phyloP scores from a whole-genome alignment of 2,329 filamentous ascomycete genomes.

The Aspergillus sp. region DNA sequence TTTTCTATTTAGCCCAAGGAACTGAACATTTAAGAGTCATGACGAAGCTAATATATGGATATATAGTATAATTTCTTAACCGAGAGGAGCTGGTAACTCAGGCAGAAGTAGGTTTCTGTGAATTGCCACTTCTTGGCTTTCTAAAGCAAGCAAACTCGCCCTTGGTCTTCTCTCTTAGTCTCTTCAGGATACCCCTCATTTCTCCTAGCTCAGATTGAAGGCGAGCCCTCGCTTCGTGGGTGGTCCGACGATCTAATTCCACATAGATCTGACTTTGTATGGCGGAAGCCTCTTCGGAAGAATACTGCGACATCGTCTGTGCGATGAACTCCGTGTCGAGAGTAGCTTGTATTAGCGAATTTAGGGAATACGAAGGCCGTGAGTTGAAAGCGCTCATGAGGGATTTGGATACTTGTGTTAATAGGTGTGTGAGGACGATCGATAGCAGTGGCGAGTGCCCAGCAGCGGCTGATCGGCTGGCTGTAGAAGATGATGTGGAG shows the following conservation, averaged over 20 bases:
- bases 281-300: slow-evolving; percentile 76
- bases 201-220: slow-evolving; percentile 86
- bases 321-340: slow-evolving; percentile 96
- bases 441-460: slow-evolving; percentile 64
- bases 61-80: background rate
- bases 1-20: background rate
- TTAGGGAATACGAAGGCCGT: slow-evolving; percentile 68
- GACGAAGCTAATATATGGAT: background rate
- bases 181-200: slow-evolving; percentile 85
- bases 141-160: slow-evolving; percentile 87
- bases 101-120: slow-evolving; percentile 19
- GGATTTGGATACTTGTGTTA: slow-evolving; percentile 76
- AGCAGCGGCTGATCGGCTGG: slow-evolving; percentile 71
- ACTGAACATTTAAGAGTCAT: background rate
- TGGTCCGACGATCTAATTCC: slow-evolving; percentile 83
- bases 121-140: slow-evolving; percentile 52
- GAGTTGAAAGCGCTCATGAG: slow-evolving; percentile 78
- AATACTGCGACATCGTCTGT: slow-evolving; percentile 88
- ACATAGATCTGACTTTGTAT: slow-evolving; percentile 89
- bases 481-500: slow-evolving; percentile 67
- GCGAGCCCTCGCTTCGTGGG: slow-evolving; percentile 75
- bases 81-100: background rate
- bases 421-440: slow-evolving; percentile 80
- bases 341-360: slow-evolving; percentile 92
- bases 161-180: slow-evolving; percentile 74